Base-by-base conservation (phyloP, 164 flowering plant species). In the Aristolochia fimbriata region DNA sequence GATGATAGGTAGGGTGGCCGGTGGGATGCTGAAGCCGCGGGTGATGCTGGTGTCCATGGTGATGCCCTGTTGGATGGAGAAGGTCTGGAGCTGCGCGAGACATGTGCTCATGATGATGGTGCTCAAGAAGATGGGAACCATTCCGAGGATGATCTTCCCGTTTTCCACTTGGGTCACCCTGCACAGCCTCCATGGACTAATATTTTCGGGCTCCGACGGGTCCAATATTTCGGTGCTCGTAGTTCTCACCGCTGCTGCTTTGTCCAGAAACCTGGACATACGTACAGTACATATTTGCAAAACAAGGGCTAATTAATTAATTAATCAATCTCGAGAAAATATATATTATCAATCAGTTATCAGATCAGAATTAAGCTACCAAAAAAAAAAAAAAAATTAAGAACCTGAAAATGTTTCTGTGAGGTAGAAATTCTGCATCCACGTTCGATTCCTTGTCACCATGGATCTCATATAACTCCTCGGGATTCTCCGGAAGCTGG, bases 51-150 rank as follows among this genome's bases (percentile, higher is more conserved):
- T 75, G 73, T 83, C 79, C 87, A 83, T 80, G 19, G 81, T 78
- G 23, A 49, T 19, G 58, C 87, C 81, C 68, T 83, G 84, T 58
- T 80, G 71, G 65, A 82, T 57, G n/a, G 87, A 76, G 70, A 82
- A 80, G 4, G 87, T 80, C 51, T 78, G 81, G 25, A 83, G 84
- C 63, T 83, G 87, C 43, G 87, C 87, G 0, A 83, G 66, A 66
- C 87, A 78, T 27, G 80, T 78, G 50, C 79, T 77, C 83, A 83
- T 77, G 61, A 77, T 71, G 23, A 83, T 75, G 21, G 84, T 76
- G 75, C 81, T 70, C 14, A 71, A 61, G 58, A 82, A 80, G 19
- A 82, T 73, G 20, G 87, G 84, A 8, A 76, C 15, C 68, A 82
- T 64, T 50, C 77, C 70, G 10, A 76, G 65, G 10, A 82, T 33